Percentiles rank a stretch among this genome's conserved stretches.
phyloP scores from a whole-genome alignment of 1,284 basidiomycete species.

The Leccinum subrobustum region DNA sequence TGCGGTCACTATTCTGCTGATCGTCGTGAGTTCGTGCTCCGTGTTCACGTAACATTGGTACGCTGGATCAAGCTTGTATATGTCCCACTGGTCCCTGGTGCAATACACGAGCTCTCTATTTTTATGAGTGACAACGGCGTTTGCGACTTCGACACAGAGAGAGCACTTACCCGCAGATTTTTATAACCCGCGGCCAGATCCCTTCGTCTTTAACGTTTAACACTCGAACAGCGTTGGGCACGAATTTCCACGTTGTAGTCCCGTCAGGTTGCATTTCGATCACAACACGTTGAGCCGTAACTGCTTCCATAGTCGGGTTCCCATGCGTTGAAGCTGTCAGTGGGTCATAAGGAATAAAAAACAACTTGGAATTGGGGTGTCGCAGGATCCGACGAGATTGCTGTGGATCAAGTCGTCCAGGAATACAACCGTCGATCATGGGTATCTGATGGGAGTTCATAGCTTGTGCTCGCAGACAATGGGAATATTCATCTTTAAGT shows the following conservation, averaged over 20 bases:
- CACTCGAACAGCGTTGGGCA: background rate
- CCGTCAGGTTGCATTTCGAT: background rate
- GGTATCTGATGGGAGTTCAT: background rate
- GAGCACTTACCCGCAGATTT: background rate
- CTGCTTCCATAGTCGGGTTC: background rate
- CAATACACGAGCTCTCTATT: background rate
- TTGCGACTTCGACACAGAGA: background rate
- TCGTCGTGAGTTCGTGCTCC: background rate
- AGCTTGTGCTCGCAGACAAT: background rate
- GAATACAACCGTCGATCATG: background rate
- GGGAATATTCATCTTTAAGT: background rate
- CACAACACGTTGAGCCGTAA: background rate
- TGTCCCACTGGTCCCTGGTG: slow-evolving; percentile 6
- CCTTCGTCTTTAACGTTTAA: background rate
- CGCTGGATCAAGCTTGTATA: slow-evolving; percentile 4
- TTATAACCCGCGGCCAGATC: background rate
- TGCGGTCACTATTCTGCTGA: background rate
- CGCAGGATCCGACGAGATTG: background rate
- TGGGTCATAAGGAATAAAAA: background rate
- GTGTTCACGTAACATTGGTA: slow-evolving; percentile 3
- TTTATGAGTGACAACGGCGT: background rate
- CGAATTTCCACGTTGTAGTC: background rate
- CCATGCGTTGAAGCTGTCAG: background rate
- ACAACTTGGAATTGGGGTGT: background rate
- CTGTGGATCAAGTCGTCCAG: background rate